phyloP scores from a whole-genome alignment of 768 basidiomycete genomes.

The Stropharia rugosoannulata region DNA sequence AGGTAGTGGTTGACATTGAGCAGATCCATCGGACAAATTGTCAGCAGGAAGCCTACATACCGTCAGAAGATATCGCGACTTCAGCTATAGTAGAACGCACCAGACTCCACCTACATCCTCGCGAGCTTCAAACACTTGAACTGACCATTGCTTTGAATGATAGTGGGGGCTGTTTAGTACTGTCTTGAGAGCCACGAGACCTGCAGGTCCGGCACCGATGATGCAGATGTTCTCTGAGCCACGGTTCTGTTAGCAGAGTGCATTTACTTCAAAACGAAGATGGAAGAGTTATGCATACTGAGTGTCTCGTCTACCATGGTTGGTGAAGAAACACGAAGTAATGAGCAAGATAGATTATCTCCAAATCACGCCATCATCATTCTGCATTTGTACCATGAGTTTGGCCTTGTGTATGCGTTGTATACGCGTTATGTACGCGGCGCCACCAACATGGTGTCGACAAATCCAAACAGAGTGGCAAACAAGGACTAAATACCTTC shows the following conservation, averaged over 20 bases:
- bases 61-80: background rate
- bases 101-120: slow-evolving; percentile 75
- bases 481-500: too few species aligned
- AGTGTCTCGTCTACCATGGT: background rate
- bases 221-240: slow-evolving; percentile 47
- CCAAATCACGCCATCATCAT: background rate
- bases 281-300: slow-evolving; percentile 8
- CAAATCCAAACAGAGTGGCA: too few species aligned
- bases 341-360: background rate
- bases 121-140: slow-evolving; percentile 63
- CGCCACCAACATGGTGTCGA: background rate
- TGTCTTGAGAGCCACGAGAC: slow-evolving; percentile 68
- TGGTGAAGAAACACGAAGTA: background rate
- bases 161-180: slow-evolving; percentile 58
- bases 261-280: too few species aligned
- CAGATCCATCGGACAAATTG: background rate
- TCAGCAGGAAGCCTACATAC: background rate
- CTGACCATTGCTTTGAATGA: slow-evolving; percentile 60
- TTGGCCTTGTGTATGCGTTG: background rate
- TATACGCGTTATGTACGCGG: slow-evolving; percentile 6
- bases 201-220: slow-evolving; percentile 76
- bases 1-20: slow-evolving; percentile 33
- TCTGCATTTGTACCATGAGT: background rate
- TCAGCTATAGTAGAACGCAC: slow-evolving; percentile 30
- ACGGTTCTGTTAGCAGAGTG: too few species aligned